Conservation (phyloP, 1,284 basidiomycete species). For the Cutaneotrichosporon sp. region DNA sequence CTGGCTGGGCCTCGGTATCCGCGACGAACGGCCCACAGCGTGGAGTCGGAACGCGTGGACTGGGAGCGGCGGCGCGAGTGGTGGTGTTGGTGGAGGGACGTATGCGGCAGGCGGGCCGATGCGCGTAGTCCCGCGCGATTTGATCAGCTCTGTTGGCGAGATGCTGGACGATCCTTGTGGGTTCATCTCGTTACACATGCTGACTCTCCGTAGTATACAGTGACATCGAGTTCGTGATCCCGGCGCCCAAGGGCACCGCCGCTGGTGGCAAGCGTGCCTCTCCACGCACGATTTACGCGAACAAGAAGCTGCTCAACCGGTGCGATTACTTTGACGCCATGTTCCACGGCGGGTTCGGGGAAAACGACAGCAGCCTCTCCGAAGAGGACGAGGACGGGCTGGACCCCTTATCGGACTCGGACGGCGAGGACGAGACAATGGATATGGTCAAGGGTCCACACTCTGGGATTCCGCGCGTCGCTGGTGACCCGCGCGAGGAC, state of each 20-base stretch:
- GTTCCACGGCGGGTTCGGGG: constrained; percentile 49
- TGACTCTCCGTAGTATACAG: constrained; percentile 61
- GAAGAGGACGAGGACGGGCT: constrained; percentile 38
- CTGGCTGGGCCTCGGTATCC: constrained; percentile 46
- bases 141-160: constrained; percentile 63
- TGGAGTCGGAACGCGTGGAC: constrained; percentile 41
- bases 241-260: constrained; percentile 33
- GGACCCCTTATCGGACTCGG: constrained; percentile 47
- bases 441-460: constrained; percentile 15
- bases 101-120: constrained; percentile 43
- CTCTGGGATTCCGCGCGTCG: not conserved
- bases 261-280: constrained; percentile 4
- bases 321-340: constrained; percentile 68
- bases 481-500: not conserved
- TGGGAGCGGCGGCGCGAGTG: constrained; percentile 41
- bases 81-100: constrained; percentile 46
- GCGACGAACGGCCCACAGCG: constrained; percentile 5
- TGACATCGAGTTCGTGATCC: constrained; percentile 74
- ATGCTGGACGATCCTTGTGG: constrained; percentile 67
- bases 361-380: constrained; percentile 36
- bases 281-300: constrained; percentile 56
- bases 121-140: constrained; percentile 45
- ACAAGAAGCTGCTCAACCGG: constrained; percentile 65
- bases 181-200: constrained; percentile 17
- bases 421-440: constrained; percentile 49